Base-by-base conservation (phyloP, 148 eudicot species). In the Fagopyrum tataricum region DNA sequence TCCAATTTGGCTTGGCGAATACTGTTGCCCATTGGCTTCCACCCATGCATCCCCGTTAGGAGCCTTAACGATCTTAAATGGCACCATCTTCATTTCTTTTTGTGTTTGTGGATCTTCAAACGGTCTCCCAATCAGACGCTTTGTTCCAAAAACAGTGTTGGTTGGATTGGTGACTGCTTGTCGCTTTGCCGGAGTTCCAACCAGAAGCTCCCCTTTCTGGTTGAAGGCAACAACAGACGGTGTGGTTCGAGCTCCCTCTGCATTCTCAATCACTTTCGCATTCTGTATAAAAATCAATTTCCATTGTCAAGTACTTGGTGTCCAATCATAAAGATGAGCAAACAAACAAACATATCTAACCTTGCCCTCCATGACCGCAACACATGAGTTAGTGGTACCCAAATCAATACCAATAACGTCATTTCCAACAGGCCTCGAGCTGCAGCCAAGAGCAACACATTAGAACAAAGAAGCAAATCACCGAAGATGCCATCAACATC, bases 361-460 rank as follows among this genome's bases (percentile, higher is more conserved):
- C 87, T 83, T 87, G 55, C 88, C 88, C 70, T 87, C 88, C 91
- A 87, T 87, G 24, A 85, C 78, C 8, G 88, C 78, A 62, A 87
- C 88, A 78, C 91, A 87, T 8, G 91, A 87, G 72, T 87, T 87
- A n/a, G 88, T 87, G 13, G 90, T 85, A 56, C 91, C 91, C 80
- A 85, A 72, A 67, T 85, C 91, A 73, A 87, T 81, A 44, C 91
- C 91, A 71, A 87, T 87, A 47, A 87, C 79, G 49, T 82, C 87
- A 75, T 70, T 74, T 15, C 84, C 86, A 51, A 67, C 24, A n/a
- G 85, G 58, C 67, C 76, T 84, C 8, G 88, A 76, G 78, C 85
- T 86, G 81, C 17, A 31, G 46, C 14, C 0, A 40, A 9, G 21
- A 67, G 11, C 11, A 67, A 44, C 2, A 67, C 13, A 71, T 44